Evolutionary conservation across 148 eudicot genomes (phyloP), one percentile per base, ranked within the genome.

Genomic region (Rhododendron mucronatum): DNA sequence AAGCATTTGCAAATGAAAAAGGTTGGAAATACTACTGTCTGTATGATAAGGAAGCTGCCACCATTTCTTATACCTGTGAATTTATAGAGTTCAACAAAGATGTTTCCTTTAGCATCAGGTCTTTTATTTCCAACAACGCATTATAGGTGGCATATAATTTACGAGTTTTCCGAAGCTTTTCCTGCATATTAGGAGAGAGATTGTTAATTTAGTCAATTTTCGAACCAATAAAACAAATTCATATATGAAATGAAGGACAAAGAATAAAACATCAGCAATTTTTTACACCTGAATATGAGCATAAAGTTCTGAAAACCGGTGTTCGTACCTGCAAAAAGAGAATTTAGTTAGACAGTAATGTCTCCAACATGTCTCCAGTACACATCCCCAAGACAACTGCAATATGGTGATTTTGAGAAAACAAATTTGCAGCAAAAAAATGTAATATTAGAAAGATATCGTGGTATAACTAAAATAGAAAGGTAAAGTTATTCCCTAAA

Each of bases 71-170:
- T 89, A 94, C 97, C 94, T 94, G 97, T 73, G 92, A 89, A 83
- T 91, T 89, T 83, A 94, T 86, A 81, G 95, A 94, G 92, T 93
- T 93, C 53, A 93, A 86, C 83, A 94, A 92, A 80, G 97, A 94
- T 79, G 91, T 92, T 88, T 94, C 97, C 88, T 94, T 93, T 67
- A 90, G 85, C 97, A 93, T 94, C 92, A 94, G 78, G 57, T 92
- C 94, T 87, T 91, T 94, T 73, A 93, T 93, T 93, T 92, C 95
- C 87, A 92, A 81, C 80, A 94, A 90, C 33, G 95, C 91, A 89
- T 94, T 93, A 86, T 81, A 94, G 28, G 95, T 94, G 28, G 91
- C 95, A 91, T 93, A 94, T 85, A 88, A 87, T 86, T 91, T 91
- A 63, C 93, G 93, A 80, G 97, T 94, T 85, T 91, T 93, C 63